Base-by-base conservation (phyloP, 352 stramenopile genomes). In the Hyaloperonospora brassicae region DNA sequence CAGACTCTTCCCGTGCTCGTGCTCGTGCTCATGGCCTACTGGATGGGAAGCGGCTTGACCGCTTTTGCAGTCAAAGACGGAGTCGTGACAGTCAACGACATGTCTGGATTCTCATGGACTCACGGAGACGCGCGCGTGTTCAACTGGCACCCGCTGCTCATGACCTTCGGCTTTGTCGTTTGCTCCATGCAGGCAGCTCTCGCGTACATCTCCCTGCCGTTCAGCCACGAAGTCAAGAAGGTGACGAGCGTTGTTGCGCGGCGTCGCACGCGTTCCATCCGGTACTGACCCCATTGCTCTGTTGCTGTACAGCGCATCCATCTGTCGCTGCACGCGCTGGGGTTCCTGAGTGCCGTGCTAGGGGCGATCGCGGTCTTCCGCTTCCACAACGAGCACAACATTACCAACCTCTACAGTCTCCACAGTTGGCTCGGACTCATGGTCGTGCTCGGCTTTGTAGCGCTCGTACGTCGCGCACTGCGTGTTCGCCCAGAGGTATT, bases 101-200 rank as follows among this genome's bases (percentile, higher is more conserved):
- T 77, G n/a, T 66, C 76, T 5, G 84, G 84, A 5, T 95, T 91
- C 57, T 78, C 79, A 13, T 91, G 79, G 77, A 67, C 45, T 35
- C 56, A 70, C 25, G 72, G 68, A 22, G 79, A 91, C 52, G 67
- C 52, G 11, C 66, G 58, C 24, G 80, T 95, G 44, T 95, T 95
- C 64, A 91, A 91, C 50, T 95, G 84, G 83, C 84, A 95, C 62
- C 84, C 84, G 45, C 47, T 90, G 47, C 70, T 95, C 69, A 93
- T 93, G 84, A 84, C 72, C 41, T 69, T 92, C 42, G 84, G 83
- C 31, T 83, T 95, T 34, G 62, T 93, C 44, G 82, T 93, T 34
- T 92, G 77, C 71, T 86, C 73, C 7, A 74, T 71, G 10, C 69
- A 89, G 47, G 74, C 80, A 5, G 76, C 76, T 27, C 59, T 90